These are phyloP conservation scores for Penicillium sumatraense DNA, from an alignment of 2,329 filamentous ascomycete genomes.

Conservation along the genomic window DNA sequence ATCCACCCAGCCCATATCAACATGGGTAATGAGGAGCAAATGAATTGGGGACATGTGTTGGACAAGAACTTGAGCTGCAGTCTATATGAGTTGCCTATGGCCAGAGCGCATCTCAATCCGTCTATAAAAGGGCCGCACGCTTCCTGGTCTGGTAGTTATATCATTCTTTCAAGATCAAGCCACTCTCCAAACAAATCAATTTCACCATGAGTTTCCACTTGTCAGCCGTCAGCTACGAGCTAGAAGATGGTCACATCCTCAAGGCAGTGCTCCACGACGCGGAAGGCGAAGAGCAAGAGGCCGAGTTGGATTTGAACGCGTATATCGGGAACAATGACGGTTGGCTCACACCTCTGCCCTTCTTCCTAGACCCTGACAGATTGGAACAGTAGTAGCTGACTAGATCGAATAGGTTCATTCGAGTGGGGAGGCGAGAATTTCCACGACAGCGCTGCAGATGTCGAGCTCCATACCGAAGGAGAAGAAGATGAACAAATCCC, in stretches of 20 bases:
- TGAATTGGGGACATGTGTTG: constrained; percentile 23
- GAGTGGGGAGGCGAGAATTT: constrained; percentile 54
- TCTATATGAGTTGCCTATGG: background rate
- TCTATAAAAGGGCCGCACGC: constrained; percentile 11
- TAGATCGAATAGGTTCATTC: constrained; percentile 42
- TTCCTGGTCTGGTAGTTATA: background rate
- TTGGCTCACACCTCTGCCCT: constrained; percentile 18
- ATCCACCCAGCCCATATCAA: constrained; percentile 13
- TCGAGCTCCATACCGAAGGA: constrained; percentile 57
- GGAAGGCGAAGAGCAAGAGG: constrained; percentile 51
- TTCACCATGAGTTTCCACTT: constrained; percentile 56
- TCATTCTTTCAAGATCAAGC: background rate
- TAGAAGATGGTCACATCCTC: constrained; percentile 59
- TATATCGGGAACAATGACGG: constrained; percentile 59
- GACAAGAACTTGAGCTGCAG: constrained; percentile 17
- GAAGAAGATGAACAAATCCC: constrained; percentile 49
- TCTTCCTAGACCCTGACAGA: background rate
- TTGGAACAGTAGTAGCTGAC: background rate
- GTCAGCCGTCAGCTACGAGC: constrained; percentile 51
- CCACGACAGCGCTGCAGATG: constrained; percentile 50
- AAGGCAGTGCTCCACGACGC: constrained; percentile 46
- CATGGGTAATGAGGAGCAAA: constrained; percentile 16
- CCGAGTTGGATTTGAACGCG: constrained; percentile 55
- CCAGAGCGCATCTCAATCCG: background rate
- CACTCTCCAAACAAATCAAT: background rate